A percentile compares a stretch with the other conserved stretches of the same genome.
Conservation (phyloP, 306 rosid species). For the Cercis canadensis region DNA sequence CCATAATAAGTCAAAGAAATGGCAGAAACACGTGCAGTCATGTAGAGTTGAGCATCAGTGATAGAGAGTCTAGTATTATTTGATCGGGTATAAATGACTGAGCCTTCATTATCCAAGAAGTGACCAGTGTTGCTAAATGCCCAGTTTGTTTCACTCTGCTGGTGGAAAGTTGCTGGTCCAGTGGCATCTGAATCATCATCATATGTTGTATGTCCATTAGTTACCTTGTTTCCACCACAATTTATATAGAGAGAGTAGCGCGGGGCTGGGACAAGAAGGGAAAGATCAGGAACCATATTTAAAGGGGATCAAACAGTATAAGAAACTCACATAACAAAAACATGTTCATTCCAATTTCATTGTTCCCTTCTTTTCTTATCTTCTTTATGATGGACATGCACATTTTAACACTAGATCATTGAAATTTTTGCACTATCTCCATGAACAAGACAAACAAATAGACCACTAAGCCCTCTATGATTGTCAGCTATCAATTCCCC, state of each 20-base stretch:
- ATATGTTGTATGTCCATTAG: not conserved
- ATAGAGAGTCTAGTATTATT: not conserved
- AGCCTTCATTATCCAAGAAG: constrained; percentile 26
- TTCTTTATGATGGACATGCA: too few species aligned
- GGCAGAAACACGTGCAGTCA: constrained; percentile 69
- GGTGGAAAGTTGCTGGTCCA: constrained; percentile 19
- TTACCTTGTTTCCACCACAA: constrained; percentile 27
- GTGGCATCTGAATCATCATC: not conserved
- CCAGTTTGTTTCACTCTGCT: constrained; percentile 40
- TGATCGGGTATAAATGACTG: not conserved
- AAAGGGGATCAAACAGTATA: too few species aligned
- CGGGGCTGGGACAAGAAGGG: too few species aligned
- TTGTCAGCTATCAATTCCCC: too few species aligned
- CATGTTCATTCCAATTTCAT: too few species aligned
- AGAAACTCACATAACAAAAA: too few species aligned
- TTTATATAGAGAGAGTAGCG: constrained; percentile 42
- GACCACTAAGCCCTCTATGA: too few species aligned
- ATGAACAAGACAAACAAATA: too few species aligned
- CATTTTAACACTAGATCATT: too few species aligned
- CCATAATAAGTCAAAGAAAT: constrained; percentile 70
- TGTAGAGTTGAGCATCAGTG: constrained; percentile 46
- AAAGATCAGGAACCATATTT: too few species aligned
- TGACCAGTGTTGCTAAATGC: constrained; percentile 62
- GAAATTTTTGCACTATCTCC: too few species aligned
- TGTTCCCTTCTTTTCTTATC: too few species aligned